Base-by-base conservation (phyloP, 768 basidiomycete genomes). In the Trametes cinnabarina region DNA sequence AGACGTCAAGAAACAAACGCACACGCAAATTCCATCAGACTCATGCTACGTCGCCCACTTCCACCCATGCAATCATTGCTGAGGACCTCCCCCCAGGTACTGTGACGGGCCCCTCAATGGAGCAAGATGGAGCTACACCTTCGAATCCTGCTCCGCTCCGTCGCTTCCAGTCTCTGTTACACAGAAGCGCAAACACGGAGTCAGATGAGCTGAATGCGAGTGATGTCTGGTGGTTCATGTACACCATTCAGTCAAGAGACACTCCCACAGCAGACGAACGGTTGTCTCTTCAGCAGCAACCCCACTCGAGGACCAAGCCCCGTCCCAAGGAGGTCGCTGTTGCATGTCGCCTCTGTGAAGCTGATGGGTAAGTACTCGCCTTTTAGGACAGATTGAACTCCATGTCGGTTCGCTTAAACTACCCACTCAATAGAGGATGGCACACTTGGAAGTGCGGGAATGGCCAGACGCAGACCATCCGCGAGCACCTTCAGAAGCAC, bases 381-480 rank as follows among this genome's bases (percentile, higher is more conserved):
- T 32, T 11, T 32, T n/a, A n/a, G n/a, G 30, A 11, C 30, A 5
- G 11, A 32, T 32, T 32, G 6, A 5, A n/a, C 11, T 32, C 30
- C 30, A 32, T 32, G 30, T 5, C 30, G 6, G 30, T 11, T 32
- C 30, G 11, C 30, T 32, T n/a, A n/a, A n/a, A 11, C 11, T 32
- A 11, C 30, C 11, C 6, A 11, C 30, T 32, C 11, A 6, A 32
- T 32, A 39, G 37, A 15, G 30, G 15, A 22, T 44, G 43, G 55
- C 47, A 30, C 20, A 37, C 28, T 6, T 71, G 63, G 66, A 53
- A 60, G 25, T 66, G 64, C 55, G 52, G 23, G 0, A 58, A 62
- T 25, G 67, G 68, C 0, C 60, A 67, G 12, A 69, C 68, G 15
- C 47, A 28, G 8, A 63, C 65, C 11, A 61, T 68, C 20, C 63